Conservation (phyloP, 495 filamentous ascomycete species). For the Trichoderma reesei region DNA sequence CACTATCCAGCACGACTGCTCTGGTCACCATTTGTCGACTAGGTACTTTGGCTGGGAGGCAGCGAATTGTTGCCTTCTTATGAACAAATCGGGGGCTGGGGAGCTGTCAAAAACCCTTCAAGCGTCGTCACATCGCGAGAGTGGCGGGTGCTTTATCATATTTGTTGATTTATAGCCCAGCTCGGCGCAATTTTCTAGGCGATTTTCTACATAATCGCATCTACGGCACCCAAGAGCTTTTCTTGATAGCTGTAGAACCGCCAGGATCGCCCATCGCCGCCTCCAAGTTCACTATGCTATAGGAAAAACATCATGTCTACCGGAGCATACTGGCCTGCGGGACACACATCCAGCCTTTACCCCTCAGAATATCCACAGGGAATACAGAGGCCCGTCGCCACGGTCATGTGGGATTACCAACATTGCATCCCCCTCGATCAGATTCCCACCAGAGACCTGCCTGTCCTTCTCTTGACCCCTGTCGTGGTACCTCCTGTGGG, state of each 20-base stretch:
- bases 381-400: not conserved
- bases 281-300: not conserved
- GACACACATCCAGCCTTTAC: not conserved
- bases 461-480: constrained; percentile 51
- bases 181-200: not conserved
- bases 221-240: not conserved
- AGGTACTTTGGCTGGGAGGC: not conserved
- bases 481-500: constrained; percentile 36
- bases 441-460: constrained; percentile 34
- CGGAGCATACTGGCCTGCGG: not conserved
- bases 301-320: not conserved
- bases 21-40: not conserved
- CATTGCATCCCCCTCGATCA: constrained; percentile 33
- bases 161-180: not conserved
- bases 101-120: no score
- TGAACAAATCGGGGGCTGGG: no score
- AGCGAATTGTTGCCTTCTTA: no score
- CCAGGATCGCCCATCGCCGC: not conserved
- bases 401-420: constrained; percentile 25
- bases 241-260: not conserved
- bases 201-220: not conserved
- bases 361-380: not conserved
- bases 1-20: not conserved
- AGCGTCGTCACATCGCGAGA: no score
- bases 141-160: not conserved